Evolutionary conservation across 139 green algal species (phyloP), one percentile per base, ranked within the genome.

Genomic region (Chlorella sp.): DNA sequence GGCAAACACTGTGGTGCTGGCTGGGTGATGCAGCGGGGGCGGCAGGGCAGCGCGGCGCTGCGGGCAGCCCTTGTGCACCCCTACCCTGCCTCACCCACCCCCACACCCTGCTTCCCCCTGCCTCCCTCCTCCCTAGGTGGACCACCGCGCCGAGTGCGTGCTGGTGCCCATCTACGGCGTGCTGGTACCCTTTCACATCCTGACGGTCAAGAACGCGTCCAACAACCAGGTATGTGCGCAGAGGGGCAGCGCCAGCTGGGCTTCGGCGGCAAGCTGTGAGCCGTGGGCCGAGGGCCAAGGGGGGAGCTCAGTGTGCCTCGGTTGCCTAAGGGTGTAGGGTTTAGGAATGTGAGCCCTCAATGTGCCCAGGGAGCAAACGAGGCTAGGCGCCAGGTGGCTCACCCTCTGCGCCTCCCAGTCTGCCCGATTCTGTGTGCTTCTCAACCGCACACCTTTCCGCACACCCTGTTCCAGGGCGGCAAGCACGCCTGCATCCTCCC

Each of bases 131-230:
- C 64, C 2, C 60, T 86, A 93, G 92, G 93, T 95, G 26, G 98
- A 99, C 93, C 73, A 92, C 53, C 92, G 94, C 53, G 90, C 91
- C 3, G 97, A 99, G 92, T 92, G 95, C 5, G 94, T 99, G 34
- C 92, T 99, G 77, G 91, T 99, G 89, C 98, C 98, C 73, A 97
- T 99, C 87, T 99, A 99, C 90, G 98, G 98, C 66, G 90, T 98
- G 76, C 89, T 99, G 86, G 97, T 99, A 83, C 98, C 98, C 66
- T 99, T 99, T 91, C 98, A 99, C 94, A 98, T 99, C 91, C 96
- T 97, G 32, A 98, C 95, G 12, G 91, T 99, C 68, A 97, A 98
- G 90, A 97, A 96, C 53, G 96, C 97, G 1, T 96, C 90, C 22
- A 95, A 93, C 90, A 96, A 93, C 64, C 81, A 93, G 91, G 89